A percentile compares a stretch with the other conserved stretches of the same genome.
Evolutionary conservation across 2,329 filamentous ascomycete species (phyloP).

Genomic region (Pestalotiopsis sp.): DNA sequence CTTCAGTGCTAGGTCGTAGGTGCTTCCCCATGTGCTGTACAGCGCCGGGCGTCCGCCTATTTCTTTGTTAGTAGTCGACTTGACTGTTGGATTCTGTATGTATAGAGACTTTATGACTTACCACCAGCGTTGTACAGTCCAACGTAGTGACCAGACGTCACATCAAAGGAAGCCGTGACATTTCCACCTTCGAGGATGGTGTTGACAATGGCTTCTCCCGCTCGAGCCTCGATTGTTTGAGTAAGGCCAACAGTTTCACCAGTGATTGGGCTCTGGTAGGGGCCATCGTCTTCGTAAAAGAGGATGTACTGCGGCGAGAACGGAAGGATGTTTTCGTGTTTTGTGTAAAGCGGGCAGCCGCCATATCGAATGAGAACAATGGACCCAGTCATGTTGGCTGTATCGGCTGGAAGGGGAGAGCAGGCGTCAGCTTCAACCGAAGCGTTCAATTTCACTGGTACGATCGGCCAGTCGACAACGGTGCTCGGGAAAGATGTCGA

Average conservation of each 20-base stretch:
- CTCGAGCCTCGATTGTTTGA: conserved; percentile 25
- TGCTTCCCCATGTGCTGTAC: conserved; percentile 44
- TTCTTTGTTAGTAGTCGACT: not conserved
- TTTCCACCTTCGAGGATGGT: conserved; percentile 30
- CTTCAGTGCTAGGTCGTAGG: conserved; percentile 42
- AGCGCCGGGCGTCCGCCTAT: conserved; percentile 19
- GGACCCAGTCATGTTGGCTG: conserved; percentile 19
- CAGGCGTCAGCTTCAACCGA: conserved; percentile 28
- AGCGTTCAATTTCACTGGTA: conserved; percentile 26
- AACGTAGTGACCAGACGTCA: conserved; percentile 22
- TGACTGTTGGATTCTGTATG: not conserved
- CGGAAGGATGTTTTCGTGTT: conserved; percentile 32
- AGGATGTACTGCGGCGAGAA: conserved; percentile 32
- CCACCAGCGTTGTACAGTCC: conserved; percentile 22
- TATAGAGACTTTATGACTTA: not conserved
- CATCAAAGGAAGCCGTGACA: conserved; percentile 30
- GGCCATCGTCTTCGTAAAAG: conserved; percentile 34
- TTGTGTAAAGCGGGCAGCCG: conserved; percentile 18
- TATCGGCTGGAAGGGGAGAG: conserved; percentile 21
- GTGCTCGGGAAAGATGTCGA: conserved; percentile 24
- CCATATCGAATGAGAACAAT: conserved; percentile 21
- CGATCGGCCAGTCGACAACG: conserved; percentile 27
- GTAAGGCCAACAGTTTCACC: conserved; percentile 17
- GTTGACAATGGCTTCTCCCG: conserved; percentile 33
- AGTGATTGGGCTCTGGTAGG: conserved; percentile 19